Evolutionary conservation across 306 rosid genomes (phyloP).

Genomic region (Rosa chinensis): DNA sequence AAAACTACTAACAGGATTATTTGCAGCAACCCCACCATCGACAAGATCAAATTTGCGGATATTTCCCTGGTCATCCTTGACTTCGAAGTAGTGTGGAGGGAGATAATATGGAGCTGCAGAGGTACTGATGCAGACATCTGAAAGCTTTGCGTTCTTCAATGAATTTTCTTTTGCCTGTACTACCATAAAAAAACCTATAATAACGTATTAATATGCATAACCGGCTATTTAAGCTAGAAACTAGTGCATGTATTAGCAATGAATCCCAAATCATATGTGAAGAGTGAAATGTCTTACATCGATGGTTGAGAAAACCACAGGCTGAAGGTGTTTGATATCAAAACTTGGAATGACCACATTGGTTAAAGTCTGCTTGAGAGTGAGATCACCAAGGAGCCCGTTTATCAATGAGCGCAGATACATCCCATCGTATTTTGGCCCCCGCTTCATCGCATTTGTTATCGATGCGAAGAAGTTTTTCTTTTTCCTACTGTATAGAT

Average conservation of each 20-base stretch:
- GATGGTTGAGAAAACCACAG: constrained; percentile 38
- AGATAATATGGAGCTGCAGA: constrained; percentile 49
- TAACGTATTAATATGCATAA: not conserved
- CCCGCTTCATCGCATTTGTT: not conserved
- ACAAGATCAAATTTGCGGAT: constrained; percentile 33
- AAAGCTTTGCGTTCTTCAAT: constrained; percentile 35
- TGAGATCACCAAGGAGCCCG: constrained; percentile 35
- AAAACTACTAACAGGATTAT: constrained; percentile 43
- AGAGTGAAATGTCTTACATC: constrained; percentile 26
- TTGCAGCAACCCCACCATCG: constrained; percentile 46
- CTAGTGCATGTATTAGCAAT: not conserved
- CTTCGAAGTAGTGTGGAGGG: constrained; percentile 40
- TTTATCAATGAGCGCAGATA: constrained; percentile 28
- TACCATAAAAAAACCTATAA: not conserved
- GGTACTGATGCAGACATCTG: constrained; percentile 44
- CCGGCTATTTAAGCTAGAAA: not conserved
- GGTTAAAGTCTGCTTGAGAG: constrained; percentile 38
- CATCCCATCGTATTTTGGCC: constrained; percentile 49
- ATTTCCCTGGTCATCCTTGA: constrained; percentile 19
- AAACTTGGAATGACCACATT: constrained; percentile 42
- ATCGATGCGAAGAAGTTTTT: constrained; percentile 5
- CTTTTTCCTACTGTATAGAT: not conserved
- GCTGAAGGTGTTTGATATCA: constrained; percentile 48
- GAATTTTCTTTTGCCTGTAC: constrained; percentile 37
- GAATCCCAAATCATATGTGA: not conserved